phyloP scores from a whole-genome alignment of 2,329 filamentous ascomycete species.

The Aspergillus proliferans region DNA sequence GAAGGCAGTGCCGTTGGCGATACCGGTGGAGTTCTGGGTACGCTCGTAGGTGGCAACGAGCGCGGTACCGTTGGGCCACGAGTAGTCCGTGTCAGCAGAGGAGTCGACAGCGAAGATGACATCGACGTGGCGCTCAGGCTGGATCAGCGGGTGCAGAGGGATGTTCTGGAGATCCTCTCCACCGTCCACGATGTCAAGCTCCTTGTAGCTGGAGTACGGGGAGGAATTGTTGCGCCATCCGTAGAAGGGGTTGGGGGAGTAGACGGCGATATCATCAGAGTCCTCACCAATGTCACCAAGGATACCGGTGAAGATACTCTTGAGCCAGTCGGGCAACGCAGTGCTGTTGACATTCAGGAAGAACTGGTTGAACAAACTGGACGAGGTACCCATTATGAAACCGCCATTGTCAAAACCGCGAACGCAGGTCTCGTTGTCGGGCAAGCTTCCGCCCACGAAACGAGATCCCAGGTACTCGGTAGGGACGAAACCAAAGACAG shows the following conservation, averaged over 20 bases:
- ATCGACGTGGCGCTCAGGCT: slow-evolving; percentile 62
- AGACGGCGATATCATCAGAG: slow-evolving; percentile 67
- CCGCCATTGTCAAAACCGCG: slow-evolving; percentile 74
- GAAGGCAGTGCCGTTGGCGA: slow-evolving; percentile 61
- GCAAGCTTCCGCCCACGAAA: slow-evolving; percentile 58
- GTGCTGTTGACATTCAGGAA: slow-evolving; percentile 58
- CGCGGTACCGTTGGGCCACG: slow-evolving; percentile 70
- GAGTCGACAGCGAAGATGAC: slow-evolving; percentile 73
- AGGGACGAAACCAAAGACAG: slow-evolving; percentile 63
- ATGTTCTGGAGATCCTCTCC: slow-evolving; percentile 71
- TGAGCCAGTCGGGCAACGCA: slow-evolving; percentile 45
- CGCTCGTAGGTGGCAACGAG: slow-evolving; percentile 67
- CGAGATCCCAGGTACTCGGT: slow-evolving; percentile 64
- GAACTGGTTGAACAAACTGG: slow-evolving; percentile 73
- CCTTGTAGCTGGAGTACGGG: slow-evolving; percentile 47
- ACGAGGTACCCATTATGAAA: slow-evolving; percentile 78
- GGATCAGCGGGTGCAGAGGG: slow-evolving; percentile 67
- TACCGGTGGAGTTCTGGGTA: slow-evolving; percentile 45
- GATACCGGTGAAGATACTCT: slow-evolving; percentile 47
- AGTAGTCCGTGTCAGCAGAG: slow-evolving; percentile 60
- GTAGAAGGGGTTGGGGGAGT: slow-evolving; percentile 67
- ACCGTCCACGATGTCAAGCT: slow-evolving; percentile 67
- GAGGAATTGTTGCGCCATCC: slow-evolving; percentile 54
- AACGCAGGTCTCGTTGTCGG: slow-evolving; percentile 56
- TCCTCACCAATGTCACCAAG: slow-evolving; percentile 50